A percentile compares a stretch with the other conserved stretches of the same genome.
Evolutionary conservation across 148 eudicot species (phyloP).

Genomic region (Nepenthes mirabilis): DNA sequence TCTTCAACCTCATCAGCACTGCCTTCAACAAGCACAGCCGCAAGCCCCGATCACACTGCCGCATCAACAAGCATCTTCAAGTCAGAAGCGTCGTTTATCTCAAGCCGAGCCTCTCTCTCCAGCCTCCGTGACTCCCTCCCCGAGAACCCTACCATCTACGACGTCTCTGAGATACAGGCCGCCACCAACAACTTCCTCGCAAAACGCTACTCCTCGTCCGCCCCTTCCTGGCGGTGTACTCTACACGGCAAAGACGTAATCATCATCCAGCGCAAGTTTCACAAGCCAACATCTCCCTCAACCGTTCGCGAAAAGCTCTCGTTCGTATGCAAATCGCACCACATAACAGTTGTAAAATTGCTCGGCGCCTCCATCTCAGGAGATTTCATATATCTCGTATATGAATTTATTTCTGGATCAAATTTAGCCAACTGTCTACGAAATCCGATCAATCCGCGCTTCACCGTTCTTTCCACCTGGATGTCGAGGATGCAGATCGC

Average conservation of each 20-base stretch:
- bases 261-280: conserved; percentile 43
- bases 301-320: conserved; percentile 20
- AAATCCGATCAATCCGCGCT: conserved; percentile 24
- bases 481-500: conserved; percentile 66
- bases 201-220: background rate
- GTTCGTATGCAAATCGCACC: conserved; percentile 35
- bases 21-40: background rate
- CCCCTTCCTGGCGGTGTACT: conserved; percentile 38
- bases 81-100: conserved; percentile 14
- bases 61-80: background rate
- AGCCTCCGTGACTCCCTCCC: conserved; percentile 52
- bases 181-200: conserved; percentile 66
- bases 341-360: conserved; percentile 39
- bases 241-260: conserved; percentile 34
- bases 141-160: conserved; percentile 52
- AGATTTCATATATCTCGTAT: conserved; percentile 38
- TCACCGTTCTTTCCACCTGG: conserved; percentile 48
- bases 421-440: conserved; percentile 31
- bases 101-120: conserved; percentile 35
- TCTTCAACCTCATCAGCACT: background rate
- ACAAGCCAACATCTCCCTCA: conserved; percentile 1
- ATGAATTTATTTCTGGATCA: conserved; percentile 32
- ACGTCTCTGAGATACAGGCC: conserved; percentile 52
- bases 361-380: conserved; percentile 49
- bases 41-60: background rate